Evolutionary conservation across 2,329 filamentous ascomycete species (phyloP).

Genomic region (Aschersonia sp.): DNA sequence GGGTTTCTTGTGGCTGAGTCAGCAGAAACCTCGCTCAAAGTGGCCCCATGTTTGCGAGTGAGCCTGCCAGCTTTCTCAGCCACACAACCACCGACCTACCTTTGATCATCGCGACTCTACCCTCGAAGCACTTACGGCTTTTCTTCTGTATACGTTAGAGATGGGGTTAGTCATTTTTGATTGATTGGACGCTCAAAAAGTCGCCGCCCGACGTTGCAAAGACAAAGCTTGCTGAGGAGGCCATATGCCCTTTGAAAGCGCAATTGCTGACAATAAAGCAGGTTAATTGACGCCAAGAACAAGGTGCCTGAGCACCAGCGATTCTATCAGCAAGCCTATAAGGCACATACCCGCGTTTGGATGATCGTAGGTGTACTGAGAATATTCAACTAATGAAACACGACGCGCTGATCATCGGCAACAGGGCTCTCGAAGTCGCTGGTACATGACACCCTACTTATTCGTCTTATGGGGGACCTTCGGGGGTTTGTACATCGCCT

Average conservation of each 20-base stretch:
- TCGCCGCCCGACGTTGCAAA: too few species aligned
- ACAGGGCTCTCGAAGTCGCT: constrained; percentile 50
- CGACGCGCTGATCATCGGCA: constrained; percentile 3
- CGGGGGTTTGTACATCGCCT: constrained; percentile 34
- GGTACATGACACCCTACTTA: constrained; percentile 55
- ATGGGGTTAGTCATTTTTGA: constrained; percentile 22
- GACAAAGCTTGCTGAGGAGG: background rate
- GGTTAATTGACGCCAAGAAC: constrained; percentile 59
- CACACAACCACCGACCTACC: constrained; percentile 9
- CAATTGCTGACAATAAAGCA: constrained; percentile 11
- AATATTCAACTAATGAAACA: too few species aligned
- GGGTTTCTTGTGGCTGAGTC: constrained; percentile 16
- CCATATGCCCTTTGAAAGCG: background rate
- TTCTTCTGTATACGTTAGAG: constrained; percentile 12
- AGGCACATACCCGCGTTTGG: constrained; percentile 56
- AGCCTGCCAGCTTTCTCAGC: constrained; percentile 13
- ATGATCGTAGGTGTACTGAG: constrained; percentile 43
- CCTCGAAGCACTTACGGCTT: background rate
- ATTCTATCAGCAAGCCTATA: constrained; percentile 60
- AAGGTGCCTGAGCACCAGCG: constrained; percentile 61
- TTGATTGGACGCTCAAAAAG: too few species aligned
- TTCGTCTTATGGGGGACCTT: constrained; percentile 46
- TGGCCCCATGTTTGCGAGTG: constrained; percentile 22
- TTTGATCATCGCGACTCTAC: background rate
- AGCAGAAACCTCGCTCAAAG: constrained; percentile 12